Percentiles rank a stretch among this genome's conserved stretches.
Conservation (phyloP, 768 basidiomycete genomes). For the Stropharia rugosoannulata region DNA sequence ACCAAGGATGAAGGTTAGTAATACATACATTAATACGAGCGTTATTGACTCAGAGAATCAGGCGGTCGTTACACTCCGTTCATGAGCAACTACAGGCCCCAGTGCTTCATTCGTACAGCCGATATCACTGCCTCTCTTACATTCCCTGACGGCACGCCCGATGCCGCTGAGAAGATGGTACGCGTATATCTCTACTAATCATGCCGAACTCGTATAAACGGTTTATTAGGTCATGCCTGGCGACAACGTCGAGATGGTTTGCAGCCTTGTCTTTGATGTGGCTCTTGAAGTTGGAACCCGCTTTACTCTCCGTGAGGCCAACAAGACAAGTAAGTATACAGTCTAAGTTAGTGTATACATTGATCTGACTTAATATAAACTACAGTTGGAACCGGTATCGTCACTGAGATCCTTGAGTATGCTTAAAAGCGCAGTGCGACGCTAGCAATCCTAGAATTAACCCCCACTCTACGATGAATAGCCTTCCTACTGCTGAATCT, state of each 20-base stretch:
- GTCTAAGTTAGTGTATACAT: background rate
- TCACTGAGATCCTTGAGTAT: slow-evolving; percentile 75
- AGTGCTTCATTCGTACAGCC: slow-evolving; percentile 93
- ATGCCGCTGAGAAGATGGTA: slow-evolving; percentile 87
- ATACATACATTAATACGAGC: background rate
- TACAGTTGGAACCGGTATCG: slow-evolving; percentile 90
- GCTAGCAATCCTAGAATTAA: background rate
- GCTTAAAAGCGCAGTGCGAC: slow-evolving; percentile 11
- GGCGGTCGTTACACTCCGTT: slow-evolving; percentile 89
- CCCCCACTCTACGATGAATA: slow-evolving; percentile 19
- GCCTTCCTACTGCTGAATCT: slow-evolving; percentile 2
- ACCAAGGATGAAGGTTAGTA: slow-evolving; percentile 76
- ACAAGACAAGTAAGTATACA: slow-evolving; percentile 74
- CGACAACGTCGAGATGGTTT: slow-evolving; percentile 94
- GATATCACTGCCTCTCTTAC: slow-evolving; percentile 84
- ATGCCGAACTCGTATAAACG: slow-evolving; percentile 1
- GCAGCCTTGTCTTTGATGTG: slow-evolving; percentile 79
- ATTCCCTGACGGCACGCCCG: slow-evolving; percentile 84
- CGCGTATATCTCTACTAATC: background rate
- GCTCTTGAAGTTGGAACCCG: slow-evolving; percentile 84
- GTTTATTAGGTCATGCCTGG: slow-evolving; percentile 85
- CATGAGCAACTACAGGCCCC: slow-evolving; percentile 92
- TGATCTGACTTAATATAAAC: slow-evolving; percentile 2
- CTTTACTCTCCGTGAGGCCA: slow-evolving; percentile 94
- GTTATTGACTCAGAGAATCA: slow-evolving; percentile 10